These are phyloP conservation scores for Leishmania aethiopica DNA, from an alignment of 208 protist species.

Conservation along the genomic window DNA sequence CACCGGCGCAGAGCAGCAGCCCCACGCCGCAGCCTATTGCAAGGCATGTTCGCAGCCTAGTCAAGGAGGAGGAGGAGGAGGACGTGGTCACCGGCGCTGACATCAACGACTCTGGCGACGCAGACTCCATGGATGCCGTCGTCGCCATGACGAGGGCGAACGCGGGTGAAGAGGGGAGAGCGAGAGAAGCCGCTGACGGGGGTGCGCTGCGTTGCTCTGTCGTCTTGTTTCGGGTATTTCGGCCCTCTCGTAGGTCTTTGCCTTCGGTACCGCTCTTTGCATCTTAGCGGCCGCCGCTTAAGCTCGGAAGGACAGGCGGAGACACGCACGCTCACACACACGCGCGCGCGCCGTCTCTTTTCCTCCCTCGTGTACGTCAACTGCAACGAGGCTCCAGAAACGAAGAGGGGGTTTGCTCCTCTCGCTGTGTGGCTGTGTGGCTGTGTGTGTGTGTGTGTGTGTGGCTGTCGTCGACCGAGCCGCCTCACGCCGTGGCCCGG, in stretches of 20 bases:
- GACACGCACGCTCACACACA: neutral
- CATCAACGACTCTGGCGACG: neutral
- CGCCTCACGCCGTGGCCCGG: neutral
- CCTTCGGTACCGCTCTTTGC: neutral
- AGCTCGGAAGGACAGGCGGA: neutral
- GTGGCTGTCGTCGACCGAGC: neutral
- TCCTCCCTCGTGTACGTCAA: neutral
- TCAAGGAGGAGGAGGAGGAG: neutral
- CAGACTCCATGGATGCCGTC: neutral
- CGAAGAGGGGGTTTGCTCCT: neutral
- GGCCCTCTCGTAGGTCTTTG: neutral
- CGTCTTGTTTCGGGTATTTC: no score
- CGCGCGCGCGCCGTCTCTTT: neutral
- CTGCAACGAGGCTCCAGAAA: neutral
- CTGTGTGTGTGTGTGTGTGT: neutral
- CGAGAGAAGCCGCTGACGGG: neutral
- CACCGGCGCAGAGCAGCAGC: slow-evolving; percentile 16
- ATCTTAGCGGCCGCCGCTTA: neutral
- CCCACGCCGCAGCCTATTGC: slow-evolving; percentile 13
- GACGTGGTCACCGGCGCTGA: neutral
- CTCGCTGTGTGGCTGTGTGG: neutral
- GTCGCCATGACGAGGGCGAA: neutral
- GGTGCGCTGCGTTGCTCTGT: no score
- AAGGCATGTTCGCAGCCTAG: neutral
- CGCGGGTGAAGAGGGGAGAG: neutral